Conservation (phyloP, 768 basidiomycete genomes). For the Lactifluus volemus region DNA sequence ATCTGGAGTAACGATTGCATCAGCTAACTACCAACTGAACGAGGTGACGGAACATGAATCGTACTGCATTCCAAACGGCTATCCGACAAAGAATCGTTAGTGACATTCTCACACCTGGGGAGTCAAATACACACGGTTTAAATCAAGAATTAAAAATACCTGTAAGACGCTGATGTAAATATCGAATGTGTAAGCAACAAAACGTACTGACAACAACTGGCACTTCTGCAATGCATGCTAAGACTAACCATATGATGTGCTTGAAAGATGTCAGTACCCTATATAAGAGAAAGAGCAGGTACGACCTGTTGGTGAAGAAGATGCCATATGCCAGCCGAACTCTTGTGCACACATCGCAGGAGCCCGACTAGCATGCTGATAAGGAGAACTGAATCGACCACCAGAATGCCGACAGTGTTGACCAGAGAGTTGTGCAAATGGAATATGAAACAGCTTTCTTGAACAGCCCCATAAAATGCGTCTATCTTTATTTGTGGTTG, state of each 20-base stretch:
- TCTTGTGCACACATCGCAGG: background rate
- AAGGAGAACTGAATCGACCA: background rate
- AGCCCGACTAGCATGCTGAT: background rate
- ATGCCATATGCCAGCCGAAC: background rate
- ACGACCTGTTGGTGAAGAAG: conserved; percentile 2
- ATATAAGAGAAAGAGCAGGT: too few species aligned
- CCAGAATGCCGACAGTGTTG: background rate
- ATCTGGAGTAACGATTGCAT: background rate
- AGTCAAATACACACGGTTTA: background rate
- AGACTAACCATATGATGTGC: too few species aligned
- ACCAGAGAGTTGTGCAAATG: background rate
- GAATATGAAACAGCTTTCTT: background rate
- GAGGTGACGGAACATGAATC: background rate
- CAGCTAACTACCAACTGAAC: background rate
- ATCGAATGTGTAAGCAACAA: too few species aligned
- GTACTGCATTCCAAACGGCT: background rate
- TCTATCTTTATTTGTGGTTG: background rate
- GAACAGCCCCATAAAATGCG: background rate
- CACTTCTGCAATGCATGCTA: too few species aligned
- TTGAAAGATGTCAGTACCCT: too few species aligned
- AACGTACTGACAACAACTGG: too few species aligned
- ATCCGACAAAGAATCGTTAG: background rate
- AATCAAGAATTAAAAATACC: background rate
- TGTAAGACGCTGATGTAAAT: too few species aligned
- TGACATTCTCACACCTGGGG: background rate